Evolutionary conservation across 768 basidiomycete species (phyloP).

Genomic region (Leccinellum albellum): DNA sequence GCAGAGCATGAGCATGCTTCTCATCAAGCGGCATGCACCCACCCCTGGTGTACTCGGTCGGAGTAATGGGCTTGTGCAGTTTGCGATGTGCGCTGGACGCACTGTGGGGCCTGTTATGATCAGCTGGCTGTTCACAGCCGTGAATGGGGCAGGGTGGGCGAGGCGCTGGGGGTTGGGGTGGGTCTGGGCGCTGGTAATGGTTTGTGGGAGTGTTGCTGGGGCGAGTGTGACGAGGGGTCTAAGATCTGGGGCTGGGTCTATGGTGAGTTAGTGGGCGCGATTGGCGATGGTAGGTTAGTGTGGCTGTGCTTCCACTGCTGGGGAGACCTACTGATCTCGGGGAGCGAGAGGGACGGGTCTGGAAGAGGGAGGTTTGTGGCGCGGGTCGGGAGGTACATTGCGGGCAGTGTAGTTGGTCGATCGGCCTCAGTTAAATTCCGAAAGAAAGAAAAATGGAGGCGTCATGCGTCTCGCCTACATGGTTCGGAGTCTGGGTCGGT

Average conservation of each 20-base stretch:
- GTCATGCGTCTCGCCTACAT: too few species aligned
- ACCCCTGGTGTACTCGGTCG: constrained; percentile 40
- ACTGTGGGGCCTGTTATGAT: constrained; percentile 44
- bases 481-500: too few species aligned
- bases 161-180: constrained; percentile 3
- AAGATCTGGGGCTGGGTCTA: neutral
- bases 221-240: constrained; percentile 7
- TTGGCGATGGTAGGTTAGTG: neutral
- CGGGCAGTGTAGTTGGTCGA: neutral
- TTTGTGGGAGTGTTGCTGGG: neutral
- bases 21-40: neutral
- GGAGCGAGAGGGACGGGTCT: neutral
- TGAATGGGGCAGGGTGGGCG: constrained; percentile 11
- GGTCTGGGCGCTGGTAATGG: constrained; percentile 12
- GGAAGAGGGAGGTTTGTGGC: neutral
- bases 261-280: neutral
- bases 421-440: neutral
- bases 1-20: neutral
- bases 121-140: constrained; percentile 19
- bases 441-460: too few species aligned
- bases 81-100: constrained; percentile 51
- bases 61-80: constrained; percentile 60
- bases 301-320: neutral
- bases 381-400: neutral
- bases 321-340: neutral